Evolutionary conservation across 179 eudicot genomes (phyloP).

Genomic region (Heliamphora pulchella): DNA sequence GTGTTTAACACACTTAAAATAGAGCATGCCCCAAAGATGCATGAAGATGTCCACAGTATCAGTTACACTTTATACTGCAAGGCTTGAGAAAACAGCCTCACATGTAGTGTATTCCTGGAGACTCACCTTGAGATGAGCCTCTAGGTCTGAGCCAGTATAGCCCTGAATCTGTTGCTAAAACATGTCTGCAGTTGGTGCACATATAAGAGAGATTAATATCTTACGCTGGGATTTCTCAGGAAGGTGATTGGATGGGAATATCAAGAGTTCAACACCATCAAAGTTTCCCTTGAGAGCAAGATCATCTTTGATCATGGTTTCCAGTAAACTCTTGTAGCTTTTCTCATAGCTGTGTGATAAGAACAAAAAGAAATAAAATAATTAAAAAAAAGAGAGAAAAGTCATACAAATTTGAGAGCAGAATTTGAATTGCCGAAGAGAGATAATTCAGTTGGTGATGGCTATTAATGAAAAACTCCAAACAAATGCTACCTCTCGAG

Average conservation of each 20-base stretch:
- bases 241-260: conserved; percentile 83
- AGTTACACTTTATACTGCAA: background rate
- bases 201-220: conserved; percentile 16
- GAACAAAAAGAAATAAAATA: conserved; percentile 5
- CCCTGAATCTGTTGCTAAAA: background rate
- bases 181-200: background rate
- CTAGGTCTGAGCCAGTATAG: conserved; percentile 6
- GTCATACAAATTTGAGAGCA: background rate
- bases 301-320: conserved; percentile 75
- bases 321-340: conserved; percentile 71
- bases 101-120: background rate
- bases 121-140: conserved; percentile 6
- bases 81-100: conserved; percentile 2
- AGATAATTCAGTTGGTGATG: conserved; percentile 1
- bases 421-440: background rate
- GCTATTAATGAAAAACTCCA: conserved; percentile 3
- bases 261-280: conserved; percentile 72
- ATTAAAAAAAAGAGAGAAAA: conserved; percentile 4
- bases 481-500: conserved; percentile 48
- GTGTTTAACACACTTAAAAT: background rate
- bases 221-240: conserved; percentile 76
- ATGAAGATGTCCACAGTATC: background rate
- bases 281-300: conserved; percentile 71
- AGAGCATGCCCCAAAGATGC: background rate
- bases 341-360: conserved; percentile 56